Conservation (phyloP, 176 grass and related monocot species). For the Aegilops speltoides region DNA sequence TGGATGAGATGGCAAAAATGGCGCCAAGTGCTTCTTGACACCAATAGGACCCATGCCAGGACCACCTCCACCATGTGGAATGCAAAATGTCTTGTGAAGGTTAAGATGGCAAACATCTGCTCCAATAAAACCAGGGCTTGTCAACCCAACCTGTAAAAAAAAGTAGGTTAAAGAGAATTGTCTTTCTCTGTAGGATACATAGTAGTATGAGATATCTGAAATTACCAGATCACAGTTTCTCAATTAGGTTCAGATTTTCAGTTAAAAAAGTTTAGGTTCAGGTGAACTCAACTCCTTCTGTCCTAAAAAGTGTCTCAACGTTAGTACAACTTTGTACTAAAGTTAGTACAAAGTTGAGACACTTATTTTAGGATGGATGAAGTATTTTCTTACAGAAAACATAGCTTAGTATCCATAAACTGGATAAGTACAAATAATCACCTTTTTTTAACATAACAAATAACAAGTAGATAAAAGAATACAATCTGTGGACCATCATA, state of each 20-base stretch:
- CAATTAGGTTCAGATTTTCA: background rate
- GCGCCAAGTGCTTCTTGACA: slow-evolving; percentile 97
- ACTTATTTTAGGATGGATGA: too few relatives aligned
- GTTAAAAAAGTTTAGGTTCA: background rate
- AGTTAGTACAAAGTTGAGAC: too few relatives aligned
- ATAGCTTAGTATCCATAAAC: background rate
- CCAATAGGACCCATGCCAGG: slow-evolving; percentile 99
- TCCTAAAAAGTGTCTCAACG: too few relatives aligned
- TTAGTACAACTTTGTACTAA: too few relatives aligned
- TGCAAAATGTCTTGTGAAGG: slow-evolving; percentile 99
- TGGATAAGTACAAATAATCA: background rate
- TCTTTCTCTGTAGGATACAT: background rate
- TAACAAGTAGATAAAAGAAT: slow-evolving; percentile 1
- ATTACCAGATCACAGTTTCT: background rate
- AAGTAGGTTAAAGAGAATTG: slow-evolving; percentile 11
- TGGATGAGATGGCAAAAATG: slow-evolving; percentile 98
- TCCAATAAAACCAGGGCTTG: slow-evolving; percentile 98
- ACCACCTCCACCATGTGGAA: slow-evolving; percentile 98
- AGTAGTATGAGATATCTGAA: background rate
- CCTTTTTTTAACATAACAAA: background rate
- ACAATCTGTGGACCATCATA: background rate
- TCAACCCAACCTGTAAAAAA: slow-evolving; percentile 84
- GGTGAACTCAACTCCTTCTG: background rate
- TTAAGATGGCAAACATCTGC: slow-evolving; percentile 99
- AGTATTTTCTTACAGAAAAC: slow-evolving; percentile 20